A percentile compares a stretch with the other conserved stretches of the same genome.
phyloP scores from a whole-genome alignment of 306 rosid species.

The Fragaria ananassa region DNA sequence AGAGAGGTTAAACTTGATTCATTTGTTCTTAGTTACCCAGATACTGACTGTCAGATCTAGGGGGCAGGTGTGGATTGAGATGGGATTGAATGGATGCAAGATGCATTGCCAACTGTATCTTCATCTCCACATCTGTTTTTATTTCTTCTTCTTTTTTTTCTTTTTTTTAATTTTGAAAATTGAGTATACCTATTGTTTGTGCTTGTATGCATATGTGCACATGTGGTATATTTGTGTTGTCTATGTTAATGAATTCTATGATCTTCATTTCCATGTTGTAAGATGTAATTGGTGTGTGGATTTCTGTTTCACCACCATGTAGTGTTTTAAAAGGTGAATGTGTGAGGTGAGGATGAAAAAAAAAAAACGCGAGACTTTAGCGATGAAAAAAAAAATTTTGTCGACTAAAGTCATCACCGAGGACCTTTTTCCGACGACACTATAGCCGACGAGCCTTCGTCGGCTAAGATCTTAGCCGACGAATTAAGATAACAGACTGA shows the following conservation, averaged over 20 bases:
- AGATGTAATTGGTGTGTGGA: neutral
- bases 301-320: neutral
- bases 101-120: neutral
- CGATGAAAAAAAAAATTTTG: no score
- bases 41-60: neutral
- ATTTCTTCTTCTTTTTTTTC: no score
- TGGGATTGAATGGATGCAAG: neutral
- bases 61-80: neutral
- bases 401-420: no score
- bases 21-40: neutral
- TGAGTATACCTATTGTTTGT: neutral
- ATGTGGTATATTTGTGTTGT: neutral
- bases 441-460: no score
- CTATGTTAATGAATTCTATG: neutral
- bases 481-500: no score
- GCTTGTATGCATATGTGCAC: neutral
- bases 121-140: neutral
- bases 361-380: no score
- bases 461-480: no score
- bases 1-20: neutral
- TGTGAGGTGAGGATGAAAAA: no score
- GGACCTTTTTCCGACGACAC: no score
- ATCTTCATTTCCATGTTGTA: neutral
- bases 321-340: no score
- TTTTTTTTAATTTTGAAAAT: neutral